Evolutionary conservation across 768 basidiomycete genomes (phyloP), one percentile per base, ranked within the genome.

Genomic region (Plicaturopsis crispa): DNA sequence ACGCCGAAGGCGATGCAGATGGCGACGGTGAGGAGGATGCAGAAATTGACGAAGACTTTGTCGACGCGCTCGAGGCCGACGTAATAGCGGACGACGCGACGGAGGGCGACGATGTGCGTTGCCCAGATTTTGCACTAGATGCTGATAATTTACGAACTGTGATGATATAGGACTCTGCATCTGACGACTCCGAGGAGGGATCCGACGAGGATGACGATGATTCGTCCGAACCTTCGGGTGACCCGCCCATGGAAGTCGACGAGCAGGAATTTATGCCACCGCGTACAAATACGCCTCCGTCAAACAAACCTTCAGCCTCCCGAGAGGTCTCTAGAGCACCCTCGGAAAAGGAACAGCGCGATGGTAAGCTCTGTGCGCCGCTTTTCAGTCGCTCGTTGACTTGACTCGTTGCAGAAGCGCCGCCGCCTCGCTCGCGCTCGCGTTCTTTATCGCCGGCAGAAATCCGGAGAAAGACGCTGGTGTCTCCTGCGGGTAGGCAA

Each of bases 91-190:
- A 83, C 44, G 81, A 84, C 31, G 79, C 65, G 5, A 75, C 79
- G 0, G 84, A 85, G 41, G 79, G 62, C 36, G 82, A 82, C 38
- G 84, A 84, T 55, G 85, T 86, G 55, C 48, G 78, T 65, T 46
- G 30, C 40, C 21, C 36, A 16, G 19, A 33, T 23, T 31, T 30
- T 22, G 11, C 28, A n/a, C 22, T 38, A 40, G 18, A 31, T 13
- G 23, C 39, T 45, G 36, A 48, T 26, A 14, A 18, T 31, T 7
- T 11, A 32, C 30, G 13, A 34, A 2, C 45, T 42, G 41, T 26
- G 19, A 1, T 41, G 16, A 13, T 31, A 35, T 46, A 80, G 72
- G 79, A 82, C 19, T 73, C 79, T 18, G 65, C 51, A 30, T 71
- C 77, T 22, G 78, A 80, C 2, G 75, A 80, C 40, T 73, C 73